A percentile compares a stretch with the other conserved stretches of the same genome.
These are phyloP conservation scores for Trifolium fragiferum DNA, from an alignment of 306 rosid genomes.

Conservation along the genomic window DNA sequence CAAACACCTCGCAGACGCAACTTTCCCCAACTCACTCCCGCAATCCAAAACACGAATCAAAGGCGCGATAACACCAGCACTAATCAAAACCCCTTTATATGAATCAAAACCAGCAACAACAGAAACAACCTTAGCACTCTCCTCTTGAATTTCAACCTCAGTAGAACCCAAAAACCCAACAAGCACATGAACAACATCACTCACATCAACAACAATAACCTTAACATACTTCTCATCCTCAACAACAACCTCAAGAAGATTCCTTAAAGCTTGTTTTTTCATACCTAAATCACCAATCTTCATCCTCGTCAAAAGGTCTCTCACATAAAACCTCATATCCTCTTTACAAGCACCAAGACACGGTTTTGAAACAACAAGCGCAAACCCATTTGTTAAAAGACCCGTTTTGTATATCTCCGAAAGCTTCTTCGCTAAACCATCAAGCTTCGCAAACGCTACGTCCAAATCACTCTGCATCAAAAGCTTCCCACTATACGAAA, in stretches of 20 bases:
- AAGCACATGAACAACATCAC: slow-evolving; percentile 62
- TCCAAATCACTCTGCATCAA: slow-evolving; percentile 98
- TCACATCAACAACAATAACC: slow-evolving; percentile 62
- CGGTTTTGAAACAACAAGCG: slow-evolving; percentile 81
- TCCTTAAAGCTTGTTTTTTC: slow-evolving; percentile 69
- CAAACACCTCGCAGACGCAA: slow-evolving; percentile 70
- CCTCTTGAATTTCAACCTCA: slow-evolving; percentile 72
- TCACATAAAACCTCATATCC: slow-evolving; percentile 81
- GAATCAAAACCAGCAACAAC: slow-evolving; percentile 70
- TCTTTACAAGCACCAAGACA: slow-evolving; percentile 74
- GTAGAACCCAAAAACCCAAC: slow-evolving; percentile 63
- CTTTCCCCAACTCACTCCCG: slow-evolving; percentile 63
- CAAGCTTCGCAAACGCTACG: slow-evolving; percentile 60
- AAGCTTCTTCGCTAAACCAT: slow-evolving; percentile 57
- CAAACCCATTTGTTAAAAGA: slow-evolving; percentile 61
- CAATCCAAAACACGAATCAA: slow-evolving; percentile 74
- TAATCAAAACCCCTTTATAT: slow-evolving; percentile 56
- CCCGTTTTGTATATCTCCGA: slow-evolving; percentile 69
- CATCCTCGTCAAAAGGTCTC: slow-evolving; percentile 81
- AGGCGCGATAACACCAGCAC: slow-evolving; percentile 73
- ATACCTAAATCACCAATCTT: slow-evolving; percentile 80
- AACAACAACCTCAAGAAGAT: slow-evolving; percentile 57
- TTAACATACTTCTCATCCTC: slow-evolving; percentile 85
- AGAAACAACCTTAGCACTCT: slow-evolving; percentile 57
- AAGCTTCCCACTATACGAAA: slow-evolving; percentile 88